Base-by-base conservation (phyloP, 2,329 filamentous ascomycete species). In the Aureobasidium sp. region DNA sequence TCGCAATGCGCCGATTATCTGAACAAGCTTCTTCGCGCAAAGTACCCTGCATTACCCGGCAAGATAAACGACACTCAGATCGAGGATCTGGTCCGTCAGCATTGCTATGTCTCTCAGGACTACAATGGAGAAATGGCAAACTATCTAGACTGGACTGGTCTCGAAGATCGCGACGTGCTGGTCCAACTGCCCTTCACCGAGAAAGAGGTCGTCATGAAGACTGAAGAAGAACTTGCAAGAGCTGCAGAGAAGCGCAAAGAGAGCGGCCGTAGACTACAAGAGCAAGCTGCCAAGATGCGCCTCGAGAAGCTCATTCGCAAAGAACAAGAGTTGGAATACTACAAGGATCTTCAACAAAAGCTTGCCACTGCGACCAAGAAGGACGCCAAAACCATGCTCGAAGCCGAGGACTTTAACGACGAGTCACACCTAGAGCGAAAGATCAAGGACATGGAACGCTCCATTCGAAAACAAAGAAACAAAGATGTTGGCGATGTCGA, bases 241-340 rank as follows among this genome's bases (percentile, higher is more conserved):
- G 90, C 95, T 66, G 91, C 93, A 12, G 94, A 99, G 78, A 88
- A 93, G 72, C 91, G 96, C 71, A 96, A 95, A 73, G 94, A 99
- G 75, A 94, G 91, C 68, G 94, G 94, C 0, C 83, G 94, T 66
- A 83, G 95, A 49, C 73, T 99, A 29, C 94, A 99, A 74, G 91
- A 97, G 70, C 94, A 99, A 75, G 94, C 94, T 0, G 93, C 93
- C 11, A 97, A 96, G 75, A 96, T 97, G 91, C 87, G 94, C 8
- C 79, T 99, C 0, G 94, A 99, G 67, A 96, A 96, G 71, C 80
- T 99, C 51, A 90, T 97, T 73, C 89, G 90, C 71, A 99, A 99
- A 75, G 94, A 99, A 76, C 87, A 96, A 71, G 92, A 97, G 72
- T 78, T 97, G 1, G 92, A 96, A 68, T 97, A 96, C 75, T 97